Percentiles rank a stretch among this genome's conserved stretches.
Evolutionary conservation across 352 stramenopile species (phyloP).

Genomic region (Labyrinthula sp.): DNA sequence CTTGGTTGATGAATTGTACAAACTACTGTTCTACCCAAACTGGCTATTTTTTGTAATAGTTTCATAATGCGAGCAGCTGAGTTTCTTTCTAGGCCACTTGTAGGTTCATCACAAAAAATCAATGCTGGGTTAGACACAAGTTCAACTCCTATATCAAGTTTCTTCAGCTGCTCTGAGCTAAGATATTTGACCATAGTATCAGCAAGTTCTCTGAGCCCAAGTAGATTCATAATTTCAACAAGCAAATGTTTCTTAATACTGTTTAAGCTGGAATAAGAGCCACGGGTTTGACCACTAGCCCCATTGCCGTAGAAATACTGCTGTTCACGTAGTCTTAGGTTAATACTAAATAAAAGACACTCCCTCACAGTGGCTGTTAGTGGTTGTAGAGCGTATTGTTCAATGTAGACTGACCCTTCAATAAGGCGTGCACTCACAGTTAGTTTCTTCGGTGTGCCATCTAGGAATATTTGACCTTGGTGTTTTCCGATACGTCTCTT

Average conservation of each 20-base stretch:
- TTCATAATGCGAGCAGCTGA: conserved; percentile 36
- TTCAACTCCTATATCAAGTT: conserved; percentile 41
- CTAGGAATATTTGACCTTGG: not conserved
- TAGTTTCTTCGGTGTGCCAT: conserved; percentile 2
- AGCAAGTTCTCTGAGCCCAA: not conserved
- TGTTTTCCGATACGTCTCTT: no score
- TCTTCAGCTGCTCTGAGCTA: conserved; percentile 39
- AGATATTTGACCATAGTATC: conserved; percentile 28
- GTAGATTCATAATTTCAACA: not conserved
- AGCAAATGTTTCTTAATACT: not conserved
- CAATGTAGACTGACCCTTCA: conserved; percentile 42
- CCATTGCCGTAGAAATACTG: conserved; percentile 38
- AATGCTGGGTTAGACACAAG: conserved; percentile 40
- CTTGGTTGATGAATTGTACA: conserved; percentile 69
- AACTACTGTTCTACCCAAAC: conserved; percentile 49
- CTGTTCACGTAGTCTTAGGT: not conserved
- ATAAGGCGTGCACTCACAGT: conserved; percentile 15
- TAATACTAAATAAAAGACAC: conserved; percentile 41
- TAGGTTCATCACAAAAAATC: conserved; percentile 41
- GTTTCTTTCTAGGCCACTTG: conserved; percentile 40
- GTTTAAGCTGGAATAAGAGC: conserved; percentile 8
- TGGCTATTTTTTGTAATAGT: conserved; percentile 39
- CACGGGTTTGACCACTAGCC: conserved; percentile 39
- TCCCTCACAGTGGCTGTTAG: conserved; percentile 45
- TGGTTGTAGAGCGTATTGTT: conserved; percentile 51